Evolutionary conservation across 1,284 basidiomycete genomes (phyloP), one percentile per base, ranked within the genome.

Genomic region (Leccinum pallidistipes): DNA sequence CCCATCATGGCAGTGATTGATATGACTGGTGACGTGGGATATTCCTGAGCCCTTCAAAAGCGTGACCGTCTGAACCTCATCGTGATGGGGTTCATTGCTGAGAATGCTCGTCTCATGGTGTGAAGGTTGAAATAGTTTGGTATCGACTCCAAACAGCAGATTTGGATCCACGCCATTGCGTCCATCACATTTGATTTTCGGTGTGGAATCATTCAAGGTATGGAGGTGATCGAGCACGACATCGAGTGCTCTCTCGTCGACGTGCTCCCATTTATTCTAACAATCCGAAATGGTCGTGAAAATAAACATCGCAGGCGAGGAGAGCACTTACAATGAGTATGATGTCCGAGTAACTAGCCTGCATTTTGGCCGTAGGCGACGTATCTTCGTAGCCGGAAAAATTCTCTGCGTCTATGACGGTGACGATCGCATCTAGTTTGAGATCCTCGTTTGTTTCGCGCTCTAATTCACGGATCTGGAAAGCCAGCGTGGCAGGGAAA

Each of bases 271-370:
- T 81, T 97, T 96, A 69, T 94, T 94, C 85, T 93, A 69, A 32
- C 21, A 8, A 32, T 14, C 36, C 24, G 3, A 1, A 55, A 59
- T 55, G 66, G 31, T 57, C 62, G 47, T 65, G 38, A 27, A 27
- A 40, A 62, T 56, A 45, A 32, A 54, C 12, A 47, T 40, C 45
- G 24, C 51, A 24, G 38, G 4, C 14, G 27, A 57, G 21, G 16
- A 43, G 63, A 51, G n/a, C 2, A 77, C 90, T 62, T 63, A 92
- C 91, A 59, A 97, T 84, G 31, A 96, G 79, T 58, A 96, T 87
- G 51, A 95, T 81, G 71, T 97, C 94, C 3, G 93, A 94, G 72
- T 95, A 97, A 69, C 90, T 90, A n/a, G 94, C 92, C 78, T 95
- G 94, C 85, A 96, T 92, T 75, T 86, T 91, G 32, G 94, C 94